Percentiles rank a stretch among this genome's conserved stretches.
These are phyloP conservation scores for Cryptomeria japonica DNA, from an alignment of 75 land plant species.

Conservation along the genomic window DNA sequence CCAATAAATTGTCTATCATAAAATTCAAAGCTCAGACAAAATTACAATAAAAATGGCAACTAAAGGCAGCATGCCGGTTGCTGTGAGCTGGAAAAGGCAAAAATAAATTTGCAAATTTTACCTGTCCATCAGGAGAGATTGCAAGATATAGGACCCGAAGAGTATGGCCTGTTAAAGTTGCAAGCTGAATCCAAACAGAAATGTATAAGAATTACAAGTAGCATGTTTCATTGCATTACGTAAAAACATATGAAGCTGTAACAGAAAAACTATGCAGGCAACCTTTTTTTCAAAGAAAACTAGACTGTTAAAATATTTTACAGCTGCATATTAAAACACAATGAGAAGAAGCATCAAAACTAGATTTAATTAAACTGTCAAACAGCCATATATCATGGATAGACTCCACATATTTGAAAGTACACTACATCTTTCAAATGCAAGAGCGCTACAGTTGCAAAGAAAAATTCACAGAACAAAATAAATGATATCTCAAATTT, in stretches of 20 bases:
- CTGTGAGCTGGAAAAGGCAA: not conserved
- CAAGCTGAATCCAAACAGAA: conserved; percentile 52
- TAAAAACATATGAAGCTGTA: not conserved
- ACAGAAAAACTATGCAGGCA: not conserved
- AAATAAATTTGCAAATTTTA: conserved; percentile 13
- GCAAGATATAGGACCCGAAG: conserved; percentile 91
- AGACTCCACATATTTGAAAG: not conserved
- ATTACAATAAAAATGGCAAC: not conserved
- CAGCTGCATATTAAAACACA: not conserved
- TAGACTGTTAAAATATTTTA: not conserved
- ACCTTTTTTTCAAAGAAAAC: not conserved
- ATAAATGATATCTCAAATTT: not conserved
- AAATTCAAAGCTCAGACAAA: not conserved
- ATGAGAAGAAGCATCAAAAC: not conserved
- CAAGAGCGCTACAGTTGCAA: not conserved
- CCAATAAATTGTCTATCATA: not conserved
- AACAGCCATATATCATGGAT: not conserved
- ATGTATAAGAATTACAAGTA: not conserved
- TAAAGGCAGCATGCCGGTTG: not conserved
- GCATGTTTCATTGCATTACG: not conserved
- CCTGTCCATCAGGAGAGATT: conserved; percentile 98
- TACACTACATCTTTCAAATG: not conserved
- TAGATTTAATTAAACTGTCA: not conserved
- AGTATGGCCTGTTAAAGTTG: conserved; percentile 94
- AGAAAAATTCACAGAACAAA: conserved; percentile 1